Base-by-base conservation (phyloP, 2,329 filamentous ascomycete species). In the Camillea tinctor region DNA sequence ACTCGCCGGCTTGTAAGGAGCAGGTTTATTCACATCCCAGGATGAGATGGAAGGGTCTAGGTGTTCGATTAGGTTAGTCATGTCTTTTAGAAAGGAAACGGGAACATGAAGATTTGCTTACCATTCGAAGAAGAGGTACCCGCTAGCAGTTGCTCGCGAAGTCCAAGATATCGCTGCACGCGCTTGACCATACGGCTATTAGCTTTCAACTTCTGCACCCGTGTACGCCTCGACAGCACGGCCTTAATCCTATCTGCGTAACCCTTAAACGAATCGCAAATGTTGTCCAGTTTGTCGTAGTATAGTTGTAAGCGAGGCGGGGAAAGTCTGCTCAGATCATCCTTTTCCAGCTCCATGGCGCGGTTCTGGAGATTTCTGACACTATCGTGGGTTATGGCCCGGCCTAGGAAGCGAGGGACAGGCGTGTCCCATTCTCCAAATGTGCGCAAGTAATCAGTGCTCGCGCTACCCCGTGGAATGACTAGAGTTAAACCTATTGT, bases 101-200 rank as follows among this genome's bases (percentile, higher is more conserved):
- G 36, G 36, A 4, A 44, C 11, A 3, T 44, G n/a, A 4, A 44
- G 50, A 20, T n/a, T n/a, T n/a, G 55, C 64, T 59, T 49, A 68
- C 66, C 54, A 52, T 55, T 23, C 15, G 36, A 53, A 22, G 44
- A 24, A 15, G 22, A 5, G 22, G 54, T 51, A 9, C 15, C 40
- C 5, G 22, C 40, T 9, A 44, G 24, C 52, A 30, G 57, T 55
- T 83, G 82, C 50, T 48, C 56, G 55, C 84, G 82, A 23, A 96
- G 77, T 3, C 91, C 91, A 1, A 96, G 81, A 68, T 91, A 91
- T 55, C 84, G 79, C 71, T 93, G 89, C 7, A 84, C 79, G 52
- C 88, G 82, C 65, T 86, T 85, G 63, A 91, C 77, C 68, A 85
- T 81, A 40, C 80, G 77, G 1, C 79, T 78, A 76, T 83, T 84